phyloP scores from a whole-genome alignment of 352 stramenopile genomes.

The Pythium angustatum region DNA sequence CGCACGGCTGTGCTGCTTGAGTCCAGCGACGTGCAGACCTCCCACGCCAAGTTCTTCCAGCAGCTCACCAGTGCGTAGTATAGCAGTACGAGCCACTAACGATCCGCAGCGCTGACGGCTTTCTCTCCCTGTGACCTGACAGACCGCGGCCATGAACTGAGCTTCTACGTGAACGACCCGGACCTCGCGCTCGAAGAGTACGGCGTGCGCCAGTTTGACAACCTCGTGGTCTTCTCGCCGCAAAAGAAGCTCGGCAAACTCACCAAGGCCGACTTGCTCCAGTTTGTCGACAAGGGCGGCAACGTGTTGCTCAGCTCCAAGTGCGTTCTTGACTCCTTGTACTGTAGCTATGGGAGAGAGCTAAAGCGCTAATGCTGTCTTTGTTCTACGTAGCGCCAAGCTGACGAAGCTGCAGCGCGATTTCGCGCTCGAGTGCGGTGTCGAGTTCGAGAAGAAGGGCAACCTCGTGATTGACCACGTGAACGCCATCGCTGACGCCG shows the following conservation, averaged over 20 bases:
- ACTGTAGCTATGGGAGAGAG: neutral
- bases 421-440: slow-evolving; percentile 85
- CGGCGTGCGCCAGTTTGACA: slow-evolving; percentile 87
- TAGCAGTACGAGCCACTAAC: neutral
- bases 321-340: slow-evolving; percentile 4
- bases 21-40: slow-evolving; percentile 52
- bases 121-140: slow-evolving; percentile 3
- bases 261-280: slow-evolving; percentile 66
- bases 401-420: slow-evolving; percentile 82
- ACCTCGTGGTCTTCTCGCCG: slow-evolving; percentile 89
- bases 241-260: slow-evolving; percentile 74
- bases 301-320: slow-evolving; percentile 79
- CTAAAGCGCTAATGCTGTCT: neutral
- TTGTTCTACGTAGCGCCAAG: slow-evolving; percentile 42
- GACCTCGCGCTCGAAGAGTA: slow-evolving; percentile 73
- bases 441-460: slow-evolving; percentile 89
- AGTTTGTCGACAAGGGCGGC: slow-evolving; percentile 86
- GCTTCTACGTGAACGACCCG: slow-evolving; percentile 58
- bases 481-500: slow-evolving; percentile 48
- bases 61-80: slow-evolving; percentile 47
- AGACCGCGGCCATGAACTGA: slow-evolving; percentile 68
- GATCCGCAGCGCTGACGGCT: no score
- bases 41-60: slow-evolving; percentile 80
- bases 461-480: slow-evolving; percentile 89
- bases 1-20: slow-evolving; percentile 76